Base-by-base conservation (phyloP, 2,329 filamentous ascomycete species). In the Furcasterigmium furcatum region DNA sequence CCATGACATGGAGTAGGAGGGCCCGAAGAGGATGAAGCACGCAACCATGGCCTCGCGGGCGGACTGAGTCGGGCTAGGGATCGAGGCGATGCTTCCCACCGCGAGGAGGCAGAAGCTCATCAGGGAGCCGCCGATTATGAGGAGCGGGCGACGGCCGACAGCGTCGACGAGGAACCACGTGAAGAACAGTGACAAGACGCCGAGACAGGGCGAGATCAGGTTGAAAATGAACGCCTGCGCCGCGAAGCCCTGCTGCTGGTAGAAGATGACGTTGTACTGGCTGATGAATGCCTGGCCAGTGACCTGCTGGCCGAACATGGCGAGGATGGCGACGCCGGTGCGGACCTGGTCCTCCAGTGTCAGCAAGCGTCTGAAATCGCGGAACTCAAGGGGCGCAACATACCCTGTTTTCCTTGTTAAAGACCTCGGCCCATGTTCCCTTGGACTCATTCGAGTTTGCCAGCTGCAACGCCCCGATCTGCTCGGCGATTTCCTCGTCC, bases 201-300 rank as follows among this genome's bases (percentile, higher is more conserved):
- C n/a, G n/a, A n/a, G n/a, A n/a, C n/a, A n/a, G n/a, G n/a, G n/a
- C n/a, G n/a, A n/a, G n/a, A 59, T 21, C 12, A 61, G 52, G 22
- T 52, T 56, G 24, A 60, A 61, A 9, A 60, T 41, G 25, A 61
- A 61, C 1, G 57, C 49, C n/a, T 44, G 46, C 13, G 44, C 38
- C 1, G 44, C 51, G 25, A 55, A 62, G 0, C 59, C 59, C n/a
- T 63, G 52, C 38, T 65, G 60, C 34, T 68, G 65, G 44, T 68
- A 65, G n/a, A 69, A 66, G 22, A 65, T 64, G 58, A 66, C 69
- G 45, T 68, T 69, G 45, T 67, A 61, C 1, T 58, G 57, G 0
- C 18, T 27, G 16, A 58, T 61, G 38, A 61, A 59, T 43, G 43
- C 21, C 25, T 39, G 35, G 14, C 60, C 60, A 5, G 60, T 63